phyloP scores from a whole-genome alignment of 2,329 filamentous ascomycete species.

The Penicillium psychrosexuale region DNA sequence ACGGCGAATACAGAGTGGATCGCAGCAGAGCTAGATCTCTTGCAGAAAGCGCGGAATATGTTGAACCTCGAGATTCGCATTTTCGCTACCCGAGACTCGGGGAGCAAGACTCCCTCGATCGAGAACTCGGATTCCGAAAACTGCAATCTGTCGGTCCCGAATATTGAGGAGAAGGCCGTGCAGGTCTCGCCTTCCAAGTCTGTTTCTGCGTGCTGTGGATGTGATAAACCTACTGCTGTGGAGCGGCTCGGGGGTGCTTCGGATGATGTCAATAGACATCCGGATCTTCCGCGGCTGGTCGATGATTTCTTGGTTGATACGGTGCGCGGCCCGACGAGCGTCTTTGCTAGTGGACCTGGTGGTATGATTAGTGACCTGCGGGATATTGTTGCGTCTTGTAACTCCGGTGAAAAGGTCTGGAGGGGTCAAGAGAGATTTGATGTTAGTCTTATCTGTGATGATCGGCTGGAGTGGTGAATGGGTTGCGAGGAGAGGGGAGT shows the following conservation, averaged over 20 bases:
- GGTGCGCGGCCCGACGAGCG: constrained; percentile 49
- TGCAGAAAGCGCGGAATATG: constrained; percentile 42
- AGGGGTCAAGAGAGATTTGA: constrained; percentile 55
- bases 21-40: constrained; percentile 51
- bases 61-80: constrained; percentile 53
- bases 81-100: constrained; percentile 57
- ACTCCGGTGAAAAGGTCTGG: constrained; percentile 56
- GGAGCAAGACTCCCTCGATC: constrained; percentile 1
- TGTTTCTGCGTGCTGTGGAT: constrained; percentile 10
- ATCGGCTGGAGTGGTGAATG: constrained; percentile 47
- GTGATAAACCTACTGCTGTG: constrained; percentile 7
- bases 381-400: constrained; percentile 52
- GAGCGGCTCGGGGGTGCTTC: constrained; percentile 16
- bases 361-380: constrained; percentile 60
- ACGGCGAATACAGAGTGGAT: constrained; percentile 58
- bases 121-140: constrained; percentile 1
- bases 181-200: constrained; percentile 3
- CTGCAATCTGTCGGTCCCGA: constrained; percentile 3
- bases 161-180: constrained; percentile 9
- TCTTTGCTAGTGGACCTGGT: constrained; percentile 60
- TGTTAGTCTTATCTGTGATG: constrained; percentile 58
- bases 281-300: constrained; percentile 48
- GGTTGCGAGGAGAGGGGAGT: too few species aligned
- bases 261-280: constrained; percentile 25
- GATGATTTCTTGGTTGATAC: constrained; percentile 46